These are phyloP conservation scores for Vanrija humicola DNA, from an alignment of 1,284 basidiomycete species.

Conservation along the genomic window DNA sequence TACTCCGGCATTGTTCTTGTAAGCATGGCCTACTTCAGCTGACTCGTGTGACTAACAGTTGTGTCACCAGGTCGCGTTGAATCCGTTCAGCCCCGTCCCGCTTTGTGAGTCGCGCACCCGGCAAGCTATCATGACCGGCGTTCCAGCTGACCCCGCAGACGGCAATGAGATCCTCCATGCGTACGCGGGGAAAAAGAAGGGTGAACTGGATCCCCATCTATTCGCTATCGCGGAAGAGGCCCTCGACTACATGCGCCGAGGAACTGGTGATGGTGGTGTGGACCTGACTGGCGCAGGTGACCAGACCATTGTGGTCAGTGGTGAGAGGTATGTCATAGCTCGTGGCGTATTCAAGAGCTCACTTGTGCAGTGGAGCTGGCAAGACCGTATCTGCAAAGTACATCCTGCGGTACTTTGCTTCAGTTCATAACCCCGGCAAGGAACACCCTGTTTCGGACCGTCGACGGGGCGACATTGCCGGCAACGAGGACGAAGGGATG, in stretches of 20 bases:
- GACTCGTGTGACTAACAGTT: conserved; percentile 3
- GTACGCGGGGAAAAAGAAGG: conserved; percentile 86
- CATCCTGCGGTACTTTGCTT: conserved; percentile 98
- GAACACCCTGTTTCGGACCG: conserved; percentile 12
- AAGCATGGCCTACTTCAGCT: conserved; percentile 20
- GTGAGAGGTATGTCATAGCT: conserved; percentile 70
- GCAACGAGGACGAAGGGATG: conserved; percentile 53
- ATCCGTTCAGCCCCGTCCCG: conserved; percentile 92
- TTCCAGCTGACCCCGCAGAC: conserved; percentile 50
- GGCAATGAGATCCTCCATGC: conserved; percentile 96
- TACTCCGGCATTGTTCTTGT: conserved; percentile 83
- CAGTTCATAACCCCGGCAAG: conserved; percentile 82
- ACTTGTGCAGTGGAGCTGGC: conserved; percentile 75
- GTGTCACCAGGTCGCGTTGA: conserved; percentile 72
- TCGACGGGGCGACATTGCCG: conserved; percentile 20
- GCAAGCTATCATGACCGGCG: background rate
- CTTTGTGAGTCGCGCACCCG: conserved; percentile 53
- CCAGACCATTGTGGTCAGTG: conserved; percentile 98
- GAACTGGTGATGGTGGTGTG: conserved; percentile 55
- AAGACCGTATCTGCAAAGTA: conserved; percentile 99
- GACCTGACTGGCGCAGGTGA: conserved; percentile 67
- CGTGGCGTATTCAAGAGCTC: background rate
- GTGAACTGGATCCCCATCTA: conserved; percentile 94
- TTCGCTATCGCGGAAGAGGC: conserved; percentile 99
- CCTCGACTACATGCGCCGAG: conserved; percentile 82